Evolutionary conservation across 2,329 filamentous ascomycete genomes (phyloP).

Genomic region (Colletotrichum scovillei): DNA sequence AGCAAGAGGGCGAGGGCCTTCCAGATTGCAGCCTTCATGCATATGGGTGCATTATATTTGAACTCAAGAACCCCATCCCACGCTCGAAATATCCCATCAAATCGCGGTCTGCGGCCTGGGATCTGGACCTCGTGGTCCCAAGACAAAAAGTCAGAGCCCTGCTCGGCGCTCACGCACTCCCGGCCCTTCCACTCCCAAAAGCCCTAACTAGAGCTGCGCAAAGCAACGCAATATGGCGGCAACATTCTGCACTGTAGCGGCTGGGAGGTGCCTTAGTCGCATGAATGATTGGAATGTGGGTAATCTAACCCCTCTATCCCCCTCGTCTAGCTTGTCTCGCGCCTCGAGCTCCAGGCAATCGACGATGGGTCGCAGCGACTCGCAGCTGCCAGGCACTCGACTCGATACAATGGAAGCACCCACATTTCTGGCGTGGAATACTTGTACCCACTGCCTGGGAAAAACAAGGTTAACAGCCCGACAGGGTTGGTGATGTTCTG

Average conservation of each 20-base stretch:
- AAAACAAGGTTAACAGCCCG: slow-evolving; percentile 15
- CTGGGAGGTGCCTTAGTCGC: slow-evolving; percentile 32
- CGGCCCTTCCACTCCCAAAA: background rate
- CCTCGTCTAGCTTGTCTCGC: slow-evolving; percentile 24
- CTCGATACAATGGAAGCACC: slow-evolving; percentile 1
- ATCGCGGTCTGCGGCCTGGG: background rate
- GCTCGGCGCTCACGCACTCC: slow-evolving; percentile 11
- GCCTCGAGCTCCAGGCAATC: slow-evolving; percentile 14
- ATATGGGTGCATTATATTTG: background rate
- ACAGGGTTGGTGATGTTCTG: slow-evolving; percentile 2
- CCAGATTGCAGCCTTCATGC: slow-evolving; percentile 1
- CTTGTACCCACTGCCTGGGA: background rate
- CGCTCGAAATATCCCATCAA: background rate
- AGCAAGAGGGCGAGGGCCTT: background rate
- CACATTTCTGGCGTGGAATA: background rate
- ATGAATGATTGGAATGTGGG: slow-evolving; percentile 34
- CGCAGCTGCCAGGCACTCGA: slow-evolving; percentile 20
- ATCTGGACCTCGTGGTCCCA: background rate
- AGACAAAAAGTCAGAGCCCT: background rate
- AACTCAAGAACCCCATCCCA: background rate
- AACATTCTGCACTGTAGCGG: slow-evolving; percentile 30
- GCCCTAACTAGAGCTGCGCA: background rate
- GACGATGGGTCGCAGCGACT: slow-evolving; percentile 26
- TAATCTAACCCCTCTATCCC: slow-evolving; percentile 25
- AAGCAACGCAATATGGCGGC: slow-evolving; percentile 31